phyloP scores from a whole-genome alignment of 352 stramenopile species.

The Phytophthora europaea region DNA sequence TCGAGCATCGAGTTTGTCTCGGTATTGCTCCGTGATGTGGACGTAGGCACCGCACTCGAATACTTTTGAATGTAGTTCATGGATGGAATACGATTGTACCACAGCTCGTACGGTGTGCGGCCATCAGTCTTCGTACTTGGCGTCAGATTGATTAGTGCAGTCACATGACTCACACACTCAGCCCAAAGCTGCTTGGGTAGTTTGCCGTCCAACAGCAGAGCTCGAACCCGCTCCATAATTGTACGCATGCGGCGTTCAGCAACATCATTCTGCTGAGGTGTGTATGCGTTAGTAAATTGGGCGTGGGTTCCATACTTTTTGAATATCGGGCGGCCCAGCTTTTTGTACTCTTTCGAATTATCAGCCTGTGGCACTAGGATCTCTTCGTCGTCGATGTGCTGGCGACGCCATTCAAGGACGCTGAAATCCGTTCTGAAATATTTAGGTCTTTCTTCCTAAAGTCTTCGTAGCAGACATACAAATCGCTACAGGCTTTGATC shows the following conservation, averaged over 20 bases:
- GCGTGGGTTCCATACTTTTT: conserved; percentile 15
- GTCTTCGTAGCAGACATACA: no score
- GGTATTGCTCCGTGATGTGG: conserved; percentile 4
- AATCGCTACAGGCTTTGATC: background rate
- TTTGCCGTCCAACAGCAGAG: conserved; percentile 2
- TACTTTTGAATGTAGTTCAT: conserved; percentile 3
- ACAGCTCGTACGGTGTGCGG: conserved; percentile 5
- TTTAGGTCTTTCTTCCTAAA: background rate
- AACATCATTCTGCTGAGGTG: conserved; percentile 16
- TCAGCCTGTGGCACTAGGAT: background rate
- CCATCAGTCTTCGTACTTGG: conserved; percentile 4
- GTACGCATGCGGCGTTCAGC: background rate
- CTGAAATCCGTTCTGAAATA: background rate
- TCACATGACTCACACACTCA: conserved; percentile 5
- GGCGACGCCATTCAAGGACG: background rate
- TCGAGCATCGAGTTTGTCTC: no score
- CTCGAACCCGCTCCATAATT: conserved; percentile 3
- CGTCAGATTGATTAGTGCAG: conserved; percentile 19
- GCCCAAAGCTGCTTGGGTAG: conserved; percentile 17
- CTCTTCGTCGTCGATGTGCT: background rate
- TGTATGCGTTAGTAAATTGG: conserved; percentile 22
- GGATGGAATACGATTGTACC: conserved; percentile 10
- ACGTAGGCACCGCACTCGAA: conserved; percentile 15
- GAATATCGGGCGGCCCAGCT: background rate
- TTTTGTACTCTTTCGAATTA: conserved; percentile 20